These are phyloP conservation scores for Monocercomonoides exilis DNA, from an alignment of 78 protist species.

Conservation along the genomic window DNA sequence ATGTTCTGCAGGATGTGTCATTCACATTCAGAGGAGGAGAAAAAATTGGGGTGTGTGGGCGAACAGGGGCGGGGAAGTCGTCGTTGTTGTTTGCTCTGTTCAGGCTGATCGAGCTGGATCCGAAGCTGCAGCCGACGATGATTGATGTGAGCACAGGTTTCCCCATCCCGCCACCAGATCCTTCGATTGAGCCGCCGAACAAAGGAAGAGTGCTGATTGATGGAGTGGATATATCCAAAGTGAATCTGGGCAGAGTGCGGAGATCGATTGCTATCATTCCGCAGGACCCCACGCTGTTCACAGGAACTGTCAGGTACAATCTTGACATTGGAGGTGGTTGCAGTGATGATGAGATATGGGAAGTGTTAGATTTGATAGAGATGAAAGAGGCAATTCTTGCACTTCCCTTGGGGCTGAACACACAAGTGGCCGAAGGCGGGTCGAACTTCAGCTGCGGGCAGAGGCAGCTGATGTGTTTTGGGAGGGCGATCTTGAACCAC, in stretches of 20 bases:
- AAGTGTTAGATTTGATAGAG: conserved; percentile 52
- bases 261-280: conserved; percentile 52
- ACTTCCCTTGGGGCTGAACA: not conserved
- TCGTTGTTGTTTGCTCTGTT: not conserved
- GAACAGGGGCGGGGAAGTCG: conserved; percentile 33
- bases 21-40: not conserved
- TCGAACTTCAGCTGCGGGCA: too few species aligned
- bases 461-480: conserved; percentile 80
- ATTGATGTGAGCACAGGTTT: too few species aligned
- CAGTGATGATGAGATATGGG: conserved; percentile 50
- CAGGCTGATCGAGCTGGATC: too few species aligned
- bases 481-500: conserved; percentile 61
- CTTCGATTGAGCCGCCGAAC: too few species aligned
- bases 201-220: conserved; percentile 45
- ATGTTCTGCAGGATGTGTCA: not conserved
- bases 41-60: not conserved
- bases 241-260: conserved; percentile 57
- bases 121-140: too few species aligned
- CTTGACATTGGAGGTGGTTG: conserved; percentile 69
- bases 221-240: conserved; percentile 37
- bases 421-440: not conserved
- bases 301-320: conserved; percentile 68
- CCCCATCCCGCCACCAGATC: too few species aligned
- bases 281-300: too few species aligned
- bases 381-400: not conserved